Conservation (phyloP, 2,329 filamentous ascomycete genomes). For the Tolypocladium tundrense region DNA sequence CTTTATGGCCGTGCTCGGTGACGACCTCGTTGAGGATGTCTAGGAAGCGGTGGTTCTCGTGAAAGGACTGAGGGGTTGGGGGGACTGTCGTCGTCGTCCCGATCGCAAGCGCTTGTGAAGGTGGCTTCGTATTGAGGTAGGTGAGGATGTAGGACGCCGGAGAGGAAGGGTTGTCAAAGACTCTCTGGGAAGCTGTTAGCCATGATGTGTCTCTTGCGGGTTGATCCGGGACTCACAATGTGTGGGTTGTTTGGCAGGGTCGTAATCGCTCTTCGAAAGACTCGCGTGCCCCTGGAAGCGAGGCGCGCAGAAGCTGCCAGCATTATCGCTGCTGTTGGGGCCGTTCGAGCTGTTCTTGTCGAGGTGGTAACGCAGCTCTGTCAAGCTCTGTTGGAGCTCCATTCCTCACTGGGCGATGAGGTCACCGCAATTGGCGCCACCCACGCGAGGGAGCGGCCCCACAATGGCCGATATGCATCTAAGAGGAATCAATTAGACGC, state of each 20-base stretch:
- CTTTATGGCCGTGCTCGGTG: conserved; percentile 41
- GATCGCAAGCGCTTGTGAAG: conserved; percentile 42
- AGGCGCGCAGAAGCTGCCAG: conserved; percentile 13
- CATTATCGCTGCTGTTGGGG: conserved; percentile 10
- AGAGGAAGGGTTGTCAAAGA: conserved; percentile 37
- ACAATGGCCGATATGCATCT: conserved; percentile 13
- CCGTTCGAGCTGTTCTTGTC: background rate
- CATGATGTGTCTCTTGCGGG: background rate
- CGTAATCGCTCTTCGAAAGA: conserved; percentile 26
- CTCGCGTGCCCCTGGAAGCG: conserved; percentile 8
- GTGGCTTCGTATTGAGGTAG: conserved; percentile 48
- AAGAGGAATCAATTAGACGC: conserved; percentile 27
- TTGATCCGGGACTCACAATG: conserved; percentile 34
- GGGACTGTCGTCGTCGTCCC: conserved; percentile 49
- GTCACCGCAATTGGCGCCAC: conserved; percentile 13
- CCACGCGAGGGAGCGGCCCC: background rate
- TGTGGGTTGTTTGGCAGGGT: conserved; percentile 40
- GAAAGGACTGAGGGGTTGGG: conserved; percentile 50
- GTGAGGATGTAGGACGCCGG: conserved; percentile 44
- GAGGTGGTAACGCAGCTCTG: background rate
- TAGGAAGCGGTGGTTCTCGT: conserved; percentile 49
- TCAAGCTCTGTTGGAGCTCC: background rate
- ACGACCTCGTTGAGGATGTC: conserved; percentile 48
- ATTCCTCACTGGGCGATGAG: conserved; percentile 13
- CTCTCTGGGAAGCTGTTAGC: conserved; percentile 36